Evolutionary conservation across 192 early-diverging fungal species (phyloP).

Genomic region (Dispira simplex): DNA sequence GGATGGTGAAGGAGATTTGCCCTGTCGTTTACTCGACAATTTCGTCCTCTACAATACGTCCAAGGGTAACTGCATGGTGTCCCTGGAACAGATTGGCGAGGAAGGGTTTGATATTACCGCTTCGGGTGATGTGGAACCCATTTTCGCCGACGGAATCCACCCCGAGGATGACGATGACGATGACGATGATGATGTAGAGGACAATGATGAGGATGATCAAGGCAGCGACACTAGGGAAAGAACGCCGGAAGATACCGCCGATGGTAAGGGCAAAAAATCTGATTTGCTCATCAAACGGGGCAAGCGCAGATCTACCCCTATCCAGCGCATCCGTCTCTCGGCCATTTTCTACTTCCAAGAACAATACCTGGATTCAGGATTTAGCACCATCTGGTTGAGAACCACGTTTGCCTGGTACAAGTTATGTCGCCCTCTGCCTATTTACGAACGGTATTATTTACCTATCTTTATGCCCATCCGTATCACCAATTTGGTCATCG

Average conservation of each 20-base stretch:
- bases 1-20: constrained; percentile 16
- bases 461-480: constrained; percentile 21
- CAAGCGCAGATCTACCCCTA: constrained; percentile 11
- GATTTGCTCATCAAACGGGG: constrained; percentile 5
- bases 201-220: constrained; percentile 17
- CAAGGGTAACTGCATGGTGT: constrained; percentile 17
- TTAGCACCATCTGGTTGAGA: constrained; percentile 25
- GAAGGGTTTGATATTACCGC: constrained; percentile 25
- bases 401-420: constrained; percentile 31
- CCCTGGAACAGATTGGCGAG: constrained; percentile 29
- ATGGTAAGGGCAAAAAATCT: constrained; percentile 6
- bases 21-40: constrained; percentile 31
- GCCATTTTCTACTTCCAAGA: constrained; percentile 26
- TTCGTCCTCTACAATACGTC: constrained; percentile 32
- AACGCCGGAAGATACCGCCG: not conserved
- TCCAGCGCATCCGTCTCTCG: constrained; percentile 23
- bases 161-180: constrained; percentile 20
- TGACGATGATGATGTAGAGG: constrained; percentile 20
- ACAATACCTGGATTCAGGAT: constrained; percentile 12
- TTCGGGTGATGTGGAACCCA: constrained; percentile 29
- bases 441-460: constrained; percentile 17
- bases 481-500: constrained; percentile 23
- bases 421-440: constrained; percentile 20
- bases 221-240: constrained; percentile 13
- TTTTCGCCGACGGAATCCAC: constrained; percentile 17